Evolutionary conservation across 331 rosid species (phyloP).

Genomic region (Rosa hybrid): DNA sequence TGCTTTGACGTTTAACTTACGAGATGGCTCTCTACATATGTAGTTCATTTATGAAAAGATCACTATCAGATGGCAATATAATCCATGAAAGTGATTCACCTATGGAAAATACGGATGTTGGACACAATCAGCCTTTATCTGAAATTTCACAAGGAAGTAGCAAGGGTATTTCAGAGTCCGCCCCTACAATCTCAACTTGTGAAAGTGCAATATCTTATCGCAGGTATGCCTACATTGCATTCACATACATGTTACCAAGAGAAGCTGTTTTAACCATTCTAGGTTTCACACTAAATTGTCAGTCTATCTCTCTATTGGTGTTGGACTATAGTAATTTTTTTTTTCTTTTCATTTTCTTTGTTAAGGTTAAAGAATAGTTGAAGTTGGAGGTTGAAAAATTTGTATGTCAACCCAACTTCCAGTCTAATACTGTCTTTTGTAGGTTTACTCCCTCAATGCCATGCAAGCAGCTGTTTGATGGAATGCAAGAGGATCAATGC

Average conservation of each 20-base stretch:
- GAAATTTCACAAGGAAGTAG: slow-evolving; percentile 36
- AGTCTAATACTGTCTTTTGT: background rate
- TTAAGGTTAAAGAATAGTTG: background rate
- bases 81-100: slow-evolving; percentile 46
- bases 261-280: background rate
- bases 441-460: slow-evolving; percentile 47
- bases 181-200: slow-evolving; percentile 48
- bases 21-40: slow-evolving; percentile 20
- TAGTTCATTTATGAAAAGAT: slow-evolving; percentile 73
- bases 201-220: slow-evolving; percentile 54
- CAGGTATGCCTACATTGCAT: slow-evolving; percentile 53
- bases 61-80: slow-evolving; percentile 86
- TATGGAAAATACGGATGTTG: slow-evolving; percentile 35
- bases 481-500: slow-evolving; percentile 50
- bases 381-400: background rate
- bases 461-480: slow-evolving; percentile 47
- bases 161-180: slow-evolving; percentile 49
- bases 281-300: background rate
- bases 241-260: slow-evolving; percentile 7
- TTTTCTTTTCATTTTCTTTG: background rate
- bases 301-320: background rate
- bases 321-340: background rate
- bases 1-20: background rate
- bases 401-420: background rate
- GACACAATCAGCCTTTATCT: slow-evolving; percentile 37